A percentile compares a stretch with the other conserved stretches of the same genome.
These are phyloP conservation scores for Aspergillus unguis DNA, from an alignment of 2,329 filamentous ascomycete species.

Conservation along the genomic window DNA sequence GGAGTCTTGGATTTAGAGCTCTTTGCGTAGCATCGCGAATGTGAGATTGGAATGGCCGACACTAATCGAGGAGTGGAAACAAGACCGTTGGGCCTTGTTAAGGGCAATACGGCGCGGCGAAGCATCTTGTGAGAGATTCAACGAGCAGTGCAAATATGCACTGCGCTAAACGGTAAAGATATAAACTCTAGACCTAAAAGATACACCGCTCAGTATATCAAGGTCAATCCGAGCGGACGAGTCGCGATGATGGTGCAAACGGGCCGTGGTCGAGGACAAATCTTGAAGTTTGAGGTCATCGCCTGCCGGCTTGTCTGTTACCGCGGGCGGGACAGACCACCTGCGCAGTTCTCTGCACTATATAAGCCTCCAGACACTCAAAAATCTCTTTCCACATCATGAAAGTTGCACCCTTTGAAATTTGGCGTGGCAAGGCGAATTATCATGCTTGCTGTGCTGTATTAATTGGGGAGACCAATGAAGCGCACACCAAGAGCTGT, in stretches of 20 bases:
- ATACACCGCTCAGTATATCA: background rate
- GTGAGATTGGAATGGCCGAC: conserved; percentile 31
- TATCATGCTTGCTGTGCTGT: conserved; percentile 57
- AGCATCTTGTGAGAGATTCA: conserved; percentile 36
- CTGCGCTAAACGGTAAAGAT: conserved; percentile 9
- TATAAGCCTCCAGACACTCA: conserved; percentile 19
- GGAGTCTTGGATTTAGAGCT: conserved; percentile 33
- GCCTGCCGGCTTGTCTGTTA: background rate
- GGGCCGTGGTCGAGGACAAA: conserved; percentile 18
- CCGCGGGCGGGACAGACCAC: conserved; percentile 23
- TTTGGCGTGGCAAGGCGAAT: conserved; percentile 55
- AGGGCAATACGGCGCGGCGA: conserved; percentile 45
- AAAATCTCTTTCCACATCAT: conserved; percentile 32
- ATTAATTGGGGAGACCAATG: conserved; percentile 51
- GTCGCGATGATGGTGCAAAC: conserved; percentile 1
- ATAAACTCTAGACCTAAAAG: background rate
- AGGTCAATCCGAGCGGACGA: background rate
- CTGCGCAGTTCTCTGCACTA: conserved; percentile 21
- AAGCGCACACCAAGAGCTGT: conserved; percentile 50
- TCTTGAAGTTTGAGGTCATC: conserved; percentile 24
- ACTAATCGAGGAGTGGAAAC: conserved; percentile 32
- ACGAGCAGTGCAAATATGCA: conserved; percentile 20
- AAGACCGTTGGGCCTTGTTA: conserved; percentile 42
- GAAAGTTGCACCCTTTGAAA: conserved; percentile 59
- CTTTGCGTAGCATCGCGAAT: conserved; percentile 40